Conservation (phyloP, 148 eudicot genomes). For the Heliamphora exappendiculata region DNA sequence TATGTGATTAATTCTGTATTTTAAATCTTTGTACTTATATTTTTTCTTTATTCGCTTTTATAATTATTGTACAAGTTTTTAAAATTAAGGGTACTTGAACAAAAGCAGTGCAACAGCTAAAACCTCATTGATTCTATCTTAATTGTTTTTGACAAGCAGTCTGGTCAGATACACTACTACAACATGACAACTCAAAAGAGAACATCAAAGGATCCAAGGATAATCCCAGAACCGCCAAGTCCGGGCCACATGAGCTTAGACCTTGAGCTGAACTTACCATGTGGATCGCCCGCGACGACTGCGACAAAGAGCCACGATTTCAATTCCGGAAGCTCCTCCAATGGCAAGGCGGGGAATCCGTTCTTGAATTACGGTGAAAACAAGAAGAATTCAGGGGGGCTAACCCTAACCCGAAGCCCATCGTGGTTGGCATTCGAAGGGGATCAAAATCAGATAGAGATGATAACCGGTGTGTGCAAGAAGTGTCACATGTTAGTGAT, state of each 20-base stretch:
- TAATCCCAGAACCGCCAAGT: slow-evolving; percentile 34
- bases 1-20: not conserved
- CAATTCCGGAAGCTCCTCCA: slow-evolving; percentile 14
- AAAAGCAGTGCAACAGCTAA: too few relatives aligned
- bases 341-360: not conserved
- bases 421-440: slow-evolving; percentile 31
- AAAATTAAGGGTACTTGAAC: too few relatives aligned
- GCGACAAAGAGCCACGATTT: slow-evolving; percentile 8
- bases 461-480: slow-evolving; percentile 78
- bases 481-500: slow-evolving; percentile 90
- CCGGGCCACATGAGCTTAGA: slow-evolving; percentile 67
- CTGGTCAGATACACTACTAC: slow-evolving; percentile 70
- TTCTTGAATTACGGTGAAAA: slow-evolving; percentile 3
- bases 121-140: not conserved
- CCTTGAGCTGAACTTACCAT: slow-evolving; percentile 78
- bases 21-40: not conserved
- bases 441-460: slow-evolving; percentile 38
- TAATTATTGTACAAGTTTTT: too few relatives aligned
- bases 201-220: slow-evolving; percentile 61
- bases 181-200: slow-evolving; percentile 71
- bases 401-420: slow-evolving; percentile 13
- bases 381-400: slow-evolving; percentile 5
- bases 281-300: slow-evolving; percentile 31
- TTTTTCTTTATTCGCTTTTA: not conserved
- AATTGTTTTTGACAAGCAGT: slow-evolving; percentile 30